phyloP scores from a whole-genome alignment of 2,329 filamentous ascomycete genomes.

The Alternaria sp. region DNA sequence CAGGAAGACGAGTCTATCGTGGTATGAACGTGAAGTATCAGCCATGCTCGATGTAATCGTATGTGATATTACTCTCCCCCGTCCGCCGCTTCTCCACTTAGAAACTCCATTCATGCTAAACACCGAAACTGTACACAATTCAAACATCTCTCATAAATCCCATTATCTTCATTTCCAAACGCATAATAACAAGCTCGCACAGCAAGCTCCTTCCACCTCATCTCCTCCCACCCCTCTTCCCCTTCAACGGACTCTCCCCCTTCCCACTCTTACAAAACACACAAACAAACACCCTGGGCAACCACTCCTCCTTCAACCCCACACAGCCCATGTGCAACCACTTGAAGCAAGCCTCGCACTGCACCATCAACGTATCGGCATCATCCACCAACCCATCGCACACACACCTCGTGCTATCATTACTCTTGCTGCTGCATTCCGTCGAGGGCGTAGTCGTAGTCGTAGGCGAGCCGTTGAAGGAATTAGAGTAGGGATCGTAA shows the following conservation, averaged over 20 bases:
- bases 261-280: slow-evolving; percentile 39
- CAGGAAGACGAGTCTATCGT: rapidly evolving
- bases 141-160: background rate
- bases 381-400: slow-evolving; percentile 58
- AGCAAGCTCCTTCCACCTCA: background rate
- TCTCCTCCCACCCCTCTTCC: background rate
- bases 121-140: background rate
- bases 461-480: slow-evolving; percentile 52
- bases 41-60: background rate
- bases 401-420: slow-evolving; percentile 62
- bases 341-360: slow-evolving; percentile 69
- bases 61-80: background rate
- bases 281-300: slow-evolving; percentile 52
- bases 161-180: too few relatives aligned
- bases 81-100: background rate
- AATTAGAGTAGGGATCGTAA: slow-evolving; percentile 49
- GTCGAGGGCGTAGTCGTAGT: slow-evolving; percentile 60
- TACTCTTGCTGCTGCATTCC: slow-evolving; percentile 59
- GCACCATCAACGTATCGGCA: slow-evolving; percentile 64
- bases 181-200: background rate
- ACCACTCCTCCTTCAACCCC: slow-evolving; percentile 57
- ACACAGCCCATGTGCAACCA: slow-evolving; percentile 67
- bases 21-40: background rate
- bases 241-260: background rate
- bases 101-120: background rate